Evolutionary conservation across 208 protist species (phyloP), one percentile per base, ranked within the genome.

Genomic region (Trypanosoma caninum): DNA sequence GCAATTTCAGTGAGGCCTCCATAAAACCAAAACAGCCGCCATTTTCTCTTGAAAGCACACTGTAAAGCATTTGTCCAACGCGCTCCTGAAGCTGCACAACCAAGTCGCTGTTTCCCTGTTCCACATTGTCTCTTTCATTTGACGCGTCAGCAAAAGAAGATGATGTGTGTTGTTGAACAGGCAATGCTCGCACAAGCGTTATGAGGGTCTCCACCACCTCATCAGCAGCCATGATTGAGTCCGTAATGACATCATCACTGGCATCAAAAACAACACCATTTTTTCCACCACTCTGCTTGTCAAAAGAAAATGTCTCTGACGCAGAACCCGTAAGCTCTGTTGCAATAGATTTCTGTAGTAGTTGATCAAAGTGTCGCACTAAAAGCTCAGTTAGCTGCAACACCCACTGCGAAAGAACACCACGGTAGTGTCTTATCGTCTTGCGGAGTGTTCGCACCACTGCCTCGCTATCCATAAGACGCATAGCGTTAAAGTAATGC

Each of bases 401-500:
- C 7, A 89, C 93, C 74, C 86, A 95, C 66, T 93, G 88, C 25
- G 85, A 88, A 20, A 98, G 84, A 41, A 84, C 82, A 47, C 78
- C 57, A 54, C 77, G 68, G 68, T 96, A 98, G 51, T 84, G 80
- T 28, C 68, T 42, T 28, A 97, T 94, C 1, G 94, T 94, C 25
- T 82, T 82, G 25, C 89, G 89, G 23, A 98, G 65, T 22, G 93
- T 94, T 23, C 83, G 74, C 20, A 98, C 80, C 7, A 97, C 78
- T 6, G 77, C 80, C 31, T 97, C 93, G 68, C 87, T 92, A 58
- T 97, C 91, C 64, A 97, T 92, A 40, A 96, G 63, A 7, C 74
- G 76, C 82, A 97, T 95, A 0, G 97, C 72, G 27, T 78, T 56
- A 46, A 98, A 96, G 70, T 96, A 96, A 44, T 93, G 74, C 28